phyloP scores from a whole-genome alignment of 371 early-diverging fungal species.

The Nematocida minor region DNA sequence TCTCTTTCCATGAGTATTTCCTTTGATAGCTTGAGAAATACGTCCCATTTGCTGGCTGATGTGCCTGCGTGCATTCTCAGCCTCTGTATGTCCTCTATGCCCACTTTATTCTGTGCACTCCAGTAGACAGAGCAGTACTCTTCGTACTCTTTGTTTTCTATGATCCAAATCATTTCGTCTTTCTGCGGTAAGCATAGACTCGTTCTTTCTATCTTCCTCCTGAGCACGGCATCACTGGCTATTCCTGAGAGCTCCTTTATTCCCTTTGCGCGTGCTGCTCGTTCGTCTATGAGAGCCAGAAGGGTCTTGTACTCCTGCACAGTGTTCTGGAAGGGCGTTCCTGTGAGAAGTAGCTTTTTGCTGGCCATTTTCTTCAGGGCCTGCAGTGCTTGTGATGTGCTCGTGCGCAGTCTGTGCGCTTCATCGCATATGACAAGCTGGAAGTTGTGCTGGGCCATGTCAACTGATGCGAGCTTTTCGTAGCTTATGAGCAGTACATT shows the following conservation, averaged over 20 bases:
- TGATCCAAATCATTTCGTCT: slow-evolving; percentile 38
- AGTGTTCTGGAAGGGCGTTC: slow-evolving; percentile 96
- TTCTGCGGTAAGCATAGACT: slow-evolving; percentile 34
- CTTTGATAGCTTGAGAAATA: slow-evolving; percentile 2
- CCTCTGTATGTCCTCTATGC: slow-evolving; percentile 44
- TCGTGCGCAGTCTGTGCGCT: slow-evolving; percentile 96
- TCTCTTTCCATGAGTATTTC: slow-evolving; percentile 3
- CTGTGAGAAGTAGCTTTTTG: slow-evolving; percentile 86
- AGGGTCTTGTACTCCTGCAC: slow-evolving; percentile 95
- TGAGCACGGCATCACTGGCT: slow-evolving; percentile 34
- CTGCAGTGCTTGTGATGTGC: slow-evolving; percentile 80
- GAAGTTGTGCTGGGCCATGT: slow-evolving; percentile 78
- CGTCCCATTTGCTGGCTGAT: slow-evolving; percentile 38
- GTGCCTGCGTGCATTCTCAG: slow-evolving; percentile 5
- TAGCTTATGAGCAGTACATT: slow-evolving; percentile 90
- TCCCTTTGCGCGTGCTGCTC: slow-evolving; percentile 33
- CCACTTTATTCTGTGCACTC: not conserved
- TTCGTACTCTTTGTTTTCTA: slow-evolving; percentile 35
- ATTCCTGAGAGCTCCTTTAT: slow-evolving; percentile 26
- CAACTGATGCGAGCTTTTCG: slow-evolving; percentile 83
- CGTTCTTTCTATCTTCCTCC: slow-evolving; percentile 47
- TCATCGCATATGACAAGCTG: slow-evolving; percentile 91
- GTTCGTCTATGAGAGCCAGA: slow-evolving; percentile 79
- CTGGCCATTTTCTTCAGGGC: slow-evolving; percentile 77
- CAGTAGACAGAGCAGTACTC: not conserved